Evolutionary conservation across 371 early-diverging fungal genomes (phyloP).

Genomic region (Mucor piriformis): DNA sequence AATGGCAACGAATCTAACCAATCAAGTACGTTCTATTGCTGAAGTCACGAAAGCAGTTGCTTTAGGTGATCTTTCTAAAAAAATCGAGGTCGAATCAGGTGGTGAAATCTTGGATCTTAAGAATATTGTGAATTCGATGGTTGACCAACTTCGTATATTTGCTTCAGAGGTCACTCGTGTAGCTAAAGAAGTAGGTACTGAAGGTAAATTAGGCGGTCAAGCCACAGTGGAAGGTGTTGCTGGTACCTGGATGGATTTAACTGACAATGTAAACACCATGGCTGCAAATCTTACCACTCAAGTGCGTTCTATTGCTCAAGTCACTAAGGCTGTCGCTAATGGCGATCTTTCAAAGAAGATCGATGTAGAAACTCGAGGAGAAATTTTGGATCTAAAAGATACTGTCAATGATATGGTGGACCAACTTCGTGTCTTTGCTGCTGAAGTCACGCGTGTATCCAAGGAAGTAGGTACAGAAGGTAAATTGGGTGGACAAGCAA

Average conservation of each 20-base stretch:
- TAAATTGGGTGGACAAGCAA: conserved; percentile 57
- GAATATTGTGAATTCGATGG: conserved; percentile 46
- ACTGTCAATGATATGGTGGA: conserved; percentile 77
- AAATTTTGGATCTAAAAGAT: conserved; percentile 70
- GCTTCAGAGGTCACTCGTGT: conserved; percentile 48
- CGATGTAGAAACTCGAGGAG: conserved; percentile 68
- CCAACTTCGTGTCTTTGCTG: conserved; percentile 55
- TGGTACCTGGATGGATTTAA: conserved; percentile 58
- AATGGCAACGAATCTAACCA: conserved; percentile 61
- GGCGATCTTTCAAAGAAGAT: conserved; percentile 69
- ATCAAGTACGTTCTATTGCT: conserved; percentile 59
- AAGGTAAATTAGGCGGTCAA: conserved; percentile 47
- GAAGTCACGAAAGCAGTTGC: conserved; percentile 63
- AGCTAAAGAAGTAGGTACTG: conserved; percentile 50
- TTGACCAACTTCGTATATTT: conserved; percentile 43
- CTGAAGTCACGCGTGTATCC: conserved; percentile 65
- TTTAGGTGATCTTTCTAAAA: conserved; percentile 48
- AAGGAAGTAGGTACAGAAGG: conserved; percentile 66
- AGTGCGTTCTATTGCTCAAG: conserved; percentile 61
- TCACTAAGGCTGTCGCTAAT: conserved; percentile 63
- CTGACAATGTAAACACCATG: conserved; percentile 55
- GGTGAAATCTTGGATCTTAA: conserved; percentile 45
- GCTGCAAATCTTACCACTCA: conserved; percentile 48
- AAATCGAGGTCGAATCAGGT: conserved; percentile 29
- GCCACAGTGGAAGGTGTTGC: conserved; percentile 45